Percentiles rank a stretch among this genome's conserved stretches.
Conservation (phyloP, 2,329 filamentous ascomycete species). For the Arthrobotrys musiformis region DNA sequence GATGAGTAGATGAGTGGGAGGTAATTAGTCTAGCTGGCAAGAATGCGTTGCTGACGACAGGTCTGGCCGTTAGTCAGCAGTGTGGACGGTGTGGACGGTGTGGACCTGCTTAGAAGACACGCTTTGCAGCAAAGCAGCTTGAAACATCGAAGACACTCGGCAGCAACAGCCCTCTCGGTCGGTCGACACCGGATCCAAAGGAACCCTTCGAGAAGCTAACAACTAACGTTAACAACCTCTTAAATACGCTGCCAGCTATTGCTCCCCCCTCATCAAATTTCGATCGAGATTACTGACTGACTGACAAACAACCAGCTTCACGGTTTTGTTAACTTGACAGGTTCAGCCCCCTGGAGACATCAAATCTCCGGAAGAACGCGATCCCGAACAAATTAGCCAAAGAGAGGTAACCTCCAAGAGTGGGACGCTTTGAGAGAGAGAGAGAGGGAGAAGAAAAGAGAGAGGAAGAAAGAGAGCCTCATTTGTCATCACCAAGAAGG, state of each 20-base stretch:
- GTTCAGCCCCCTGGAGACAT: slow-evolving; percentile 32
- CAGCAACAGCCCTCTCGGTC: slow-evolving; percentile 46
- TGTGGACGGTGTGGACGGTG: too few relatives aligned
- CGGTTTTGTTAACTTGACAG: slow-evolving; percentile 15
- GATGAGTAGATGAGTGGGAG: too few relatives aligned
- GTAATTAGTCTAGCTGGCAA: background rate
- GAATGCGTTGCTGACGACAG: slow-evolving; percentile 13
- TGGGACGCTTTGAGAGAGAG: background rate
- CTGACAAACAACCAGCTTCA: slow-evolving; percentile 41
- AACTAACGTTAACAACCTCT: slow-evolving; percentile 34
- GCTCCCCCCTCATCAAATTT: slow-evolving; percentile 9
- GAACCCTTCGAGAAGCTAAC: slow-evolving; percentile 39
- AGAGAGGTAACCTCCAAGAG: slow-evolving; percentile 13
- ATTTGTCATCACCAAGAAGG: slow-evolving; percentile 41
- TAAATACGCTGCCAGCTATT: slow-evolving; percentile 49
- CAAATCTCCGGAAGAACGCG: slow-evolving; percentile 55
- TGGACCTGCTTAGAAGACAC: slow-evolving; percentile 13
- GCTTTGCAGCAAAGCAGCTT: background rate
- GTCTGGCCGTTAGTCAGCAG: slow-evolving; percentile 5
- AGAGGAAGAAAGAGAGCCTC: slow-evolving; percentile 27
- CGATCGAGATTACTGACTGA: too few relatives aligned
- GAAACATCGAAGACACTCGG: slow-evolving; percentile 50
- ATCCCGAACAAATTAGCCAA: slow-evolving; percentile 54
- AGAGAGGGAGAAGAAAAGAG: background rate
- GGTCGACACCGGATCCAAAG: slow-evolving; percentile 49